These are phyloP conservation scores for Neoarthrinium moseri DNA, from an alignment of 2,329 filamentous ascomycete genomes.

Conservation along the genomic window DNA sequence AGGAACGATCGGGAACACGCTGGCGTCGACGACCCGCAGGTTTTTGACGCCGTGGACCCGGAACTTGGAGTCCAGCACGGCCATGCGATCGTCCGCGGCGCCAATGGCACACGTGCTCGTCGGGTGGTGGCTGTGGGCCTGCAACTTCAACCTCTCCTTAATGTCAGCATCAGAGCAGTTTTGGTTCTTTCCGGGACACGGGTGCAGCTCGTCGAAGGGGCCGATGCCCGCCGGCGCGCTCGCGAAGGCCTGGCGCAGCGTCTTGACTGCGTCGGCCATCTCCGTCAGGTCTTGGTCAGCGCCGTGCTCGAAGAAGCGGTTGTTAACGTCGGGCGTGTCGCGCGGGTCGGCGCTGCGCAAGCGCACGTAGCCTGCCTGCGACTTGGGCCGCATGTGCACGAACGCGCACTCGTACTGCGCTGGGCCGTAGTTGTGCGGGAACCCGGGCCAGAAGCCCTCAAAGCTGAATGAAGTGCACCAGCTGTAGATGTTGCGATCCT, in stretches of 20 bases:
- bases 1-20: constrained; percentile 48
- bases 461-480: constrained; percentile 28
- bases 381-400: constrained; percentile 44
- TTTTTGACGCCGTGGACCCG: constrained; percentile 47
- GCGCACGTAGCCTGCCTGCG: constrained; percentile 60
- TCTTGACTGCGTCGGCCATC: constrained; percentile 28
- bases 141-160: constrained; percentile 20
- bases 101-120: constrained; percentile 20
- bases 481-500: constrained; percentile 27
- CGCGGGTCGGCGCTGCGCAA: constrained; percentile 61
- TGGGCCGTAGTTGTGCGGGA: constrained; percentile 28
- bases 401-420: constrained; percentile 34
- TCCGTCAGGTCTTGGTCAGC: constrained; percentile 29
- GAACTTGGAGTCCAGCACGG: constrained; percentile 51
- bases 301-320: constrained; percentile 58
- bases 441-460: constrained; percentile 29
- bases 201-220: constrained; percentile 26
- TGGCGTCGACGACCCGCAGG: constrained; percentile 55
- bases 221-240: constrained; percentile 31
- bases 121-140: constrained; percentile 21
- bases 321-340: constrained; percentile 61
- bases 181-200: constrained; percentile 13
- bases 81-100: constrained; percentile 45
- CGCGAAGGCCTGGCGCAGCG: constrained; percentile 42
- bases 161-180: constrained; percentile 18